Evolutionary conservation across 75 land plant species (phyloP).

Genomic region (Picea glauca): DNA sequence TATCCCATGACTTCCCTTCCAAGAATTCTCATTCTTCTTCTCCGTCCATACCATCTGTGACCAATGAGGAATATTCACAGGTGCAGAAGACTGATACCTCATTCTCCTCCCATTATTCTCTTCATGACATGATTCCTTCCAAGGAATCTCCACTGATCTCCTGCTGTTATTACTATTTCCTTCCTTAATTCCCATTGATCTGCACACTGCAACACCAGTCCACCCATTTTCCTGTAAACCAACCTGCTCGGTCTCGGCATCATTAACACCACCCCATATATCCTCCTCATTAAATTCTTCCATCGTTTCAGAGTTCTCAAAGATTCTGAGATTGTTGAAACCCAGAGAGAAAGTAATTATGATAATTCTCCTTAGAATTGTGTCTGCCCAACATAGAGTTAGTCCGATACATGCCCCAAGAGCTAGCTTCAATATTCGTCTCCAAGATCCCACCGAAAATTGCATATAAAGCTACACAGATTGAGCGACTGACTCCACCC

Average conservation of each 20-base stretch:
- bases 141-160: neutral
- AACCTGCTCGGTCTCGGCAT: neutral
- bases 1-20: neutral
- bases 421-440: neutral
- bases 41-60: constrained; percentile 31
- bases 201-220: neutral
- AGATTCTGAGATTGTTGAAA: neutral
- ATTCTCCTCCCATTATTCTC: neutral
- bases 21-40: constrained; percentile 21
- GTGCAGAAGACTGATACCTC: constrained; percentile 71
- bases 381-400: neutral
- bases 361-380: neutral
- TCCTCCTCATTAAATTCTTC: neutral
- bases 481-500: too few relatives aligned
- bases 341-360: neutral
- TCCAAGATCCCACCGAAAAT: too few relatives aligned
- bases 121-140: neutral
- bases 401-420: neutral
- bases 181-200: neutral
- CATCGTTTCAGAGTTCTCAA: neutral
- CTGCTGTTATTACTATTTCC: neutral
- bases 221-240: neutral
- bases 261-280: neutral
- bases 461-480: too few relatives aligned
- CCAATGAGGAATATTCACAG: constrained; percentile 80